phyloP scores from a whole-genome alignment of 2,329 filamentous ascomycete genomes.

The Diplodia mutila region DNA sequence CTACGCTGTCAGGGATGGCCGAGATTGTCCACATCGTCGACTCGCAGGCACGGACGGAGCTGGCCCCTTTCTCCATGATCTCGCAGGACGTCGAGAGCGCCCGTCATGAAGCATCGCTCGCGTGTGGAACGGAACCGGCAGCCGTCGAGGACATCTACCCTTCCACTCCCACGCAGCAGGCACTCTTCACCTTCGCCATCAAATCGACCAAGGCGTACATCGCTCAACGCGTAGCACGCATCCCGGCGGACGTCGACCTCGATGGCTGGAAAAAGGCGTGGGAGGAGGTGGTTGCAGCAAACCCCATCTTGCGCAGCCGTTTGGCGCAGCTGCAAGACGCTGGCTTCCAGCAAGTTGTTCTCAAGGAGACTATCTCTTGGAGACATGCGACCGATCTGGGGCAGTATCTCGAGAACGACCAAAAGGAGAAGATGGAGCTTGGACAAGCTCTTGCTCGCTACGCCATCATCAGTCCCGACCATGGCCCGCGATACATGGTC shows the following conservation, averaged over 20 bases:
- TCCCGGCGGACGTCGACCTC: constrained; percentile 38
- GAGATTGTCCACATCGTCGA: constrained; percentile 35
- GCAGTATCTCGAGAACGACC: constrained; percentile 42
- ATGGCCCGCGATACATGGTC: constrained; percentile 46
- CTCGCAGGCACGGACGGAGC: constrained; percentile 31
- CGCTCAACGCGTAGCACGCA: constrained; percentile 42
- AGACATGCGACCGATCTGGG: constrained; percentile 28
- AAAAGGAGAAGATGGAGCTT: constrained; percentile 43
- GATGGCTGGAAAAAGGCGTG: constrained; percentile 42
- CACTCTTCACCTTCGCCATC: constrained; percentile 45
- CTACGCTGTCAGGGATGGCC: constrained; percentile 53
- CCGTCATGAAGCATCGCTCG: constrained; percentile 42
- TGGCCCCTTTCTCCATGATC: constrained; percentile 41
- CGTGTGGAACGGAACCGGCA: constrained; percentile 34
- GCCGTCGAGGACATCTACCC: constrained; percentile 47
- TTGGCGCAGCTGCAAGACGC: neutral
- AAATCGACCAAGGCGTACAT: constrained; percentile 45
- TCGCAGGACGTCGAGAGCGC: constrained; percentile 39
- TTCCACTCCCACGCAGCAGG: constrained; percentile 48
- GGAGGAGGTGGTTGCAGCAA: constrained; percentile 36
- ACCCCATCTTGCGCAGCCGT: constrained; percentile 40
- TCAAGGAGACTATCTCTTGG: neutral
- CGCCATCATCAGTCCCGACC: constrained; percentile 35
- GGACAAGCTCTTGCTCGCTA: constrained; percentile 45
- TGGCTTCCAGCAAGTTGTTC: constrained; percentile 26